Evolutionary conservation across 2,329 filamentous ascomycete genomes (phyloP).

Genomic region (Colletotrichum eremochloae): DNA sequence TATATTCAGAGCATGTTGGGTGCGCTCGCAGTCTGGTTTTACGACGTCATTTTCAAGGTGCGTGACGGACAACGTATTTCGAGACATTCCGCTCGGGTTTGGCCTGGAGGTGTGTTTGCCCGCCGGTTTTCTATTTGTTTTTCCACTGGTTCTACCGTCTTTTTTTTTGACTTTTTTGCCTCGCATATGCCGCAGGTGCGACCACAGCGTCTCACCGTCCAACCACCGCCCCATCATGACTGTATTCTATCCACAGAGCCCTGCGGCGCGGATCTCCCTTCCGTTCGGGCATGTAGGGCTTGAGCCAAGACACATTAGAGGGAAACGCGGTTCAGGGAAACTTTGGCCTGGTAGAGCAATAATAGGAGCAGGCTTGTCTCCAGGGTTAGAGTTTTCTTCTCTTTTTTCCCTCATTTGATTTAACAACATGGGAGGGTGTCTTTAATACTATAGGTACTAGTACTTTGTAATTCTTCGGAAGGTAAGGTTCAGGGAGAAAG

Average conservation of each 20-base stretch:
- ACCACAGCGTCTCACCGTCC: neutral
- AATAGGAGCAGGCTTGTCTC: neutral
- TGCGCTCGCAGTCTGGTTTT: neutral
- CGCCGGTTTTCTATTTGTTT: too few relatives aligned
- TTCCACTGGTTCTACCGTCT: neutral
- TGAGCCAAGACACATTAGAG: conserved; percentile 22
- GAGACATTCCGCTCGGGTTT: neutral
- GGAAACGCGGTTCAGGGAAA: conserved; percentile 6
- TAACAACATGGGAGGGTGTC: neutral
- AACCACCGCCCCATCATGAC: conserved; percentile 11
- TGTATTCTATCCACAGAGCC: conserved; percentile 1
- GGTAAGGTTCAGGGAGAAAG: neutral
- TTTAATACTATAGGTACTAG: neutral
- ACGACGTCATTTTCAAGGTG: neutral
- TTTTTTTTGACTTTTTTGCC: neutral
- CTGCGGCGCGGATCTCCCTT: neutral
- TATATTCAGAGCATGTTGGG: too few relatives aligned
- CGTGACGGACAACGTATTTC: neutral
- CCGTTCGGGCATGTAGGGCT: neutral
- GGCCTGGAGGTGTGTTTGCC: neutral
- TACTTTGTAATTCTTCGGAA: neutral
- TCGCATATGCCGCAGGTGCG: neutral
- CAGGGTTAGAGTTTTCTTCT: conserved; percentile 6
- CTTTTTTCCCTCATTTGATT: too few relatives aligned
- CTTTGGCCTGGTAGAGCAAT: neutral